Percentiles rank a stretch among this genome's conserved stretches.
Evolutionary conservation across 306 rosid genomes (phyloP).

Genomic region (Luffa aegyptiaca): DNA sequence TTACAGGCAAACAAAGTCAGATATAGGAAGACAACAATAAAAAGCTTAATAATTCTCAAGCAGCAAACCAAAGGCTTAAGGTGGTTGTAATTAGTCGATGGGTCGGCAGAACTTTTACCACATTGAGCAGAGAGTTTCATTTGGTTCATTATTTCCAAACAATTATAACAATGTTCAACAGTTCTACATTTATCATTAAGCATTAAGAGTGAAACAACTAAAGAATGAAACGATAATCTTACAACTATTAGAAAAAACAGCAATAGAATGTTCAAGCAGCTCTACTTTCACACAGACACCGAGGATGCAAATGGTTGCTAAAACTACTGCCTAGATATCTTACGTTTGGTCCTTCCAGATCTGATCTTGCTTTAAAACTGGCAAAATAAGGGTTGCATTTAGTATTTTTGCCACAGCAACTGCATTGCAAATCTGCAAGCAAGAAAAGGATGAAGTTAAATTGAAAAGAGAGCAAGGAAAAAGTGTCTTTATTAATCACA

Average conservation of each 20-base stretch:
- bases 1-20: neutral
- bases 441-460: constrained; percentile 1
- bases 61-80: neutral
- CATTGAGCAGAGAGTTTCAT: neutral
- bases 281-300: neutral
- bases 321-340: constrained; percentile 20
- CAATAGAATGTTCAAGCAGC: neutral
- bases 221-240: neutral
- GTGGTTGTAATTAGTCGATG: neutral
- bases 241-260: neutral
- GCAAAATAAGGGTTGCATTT: constrained; percentile 95
- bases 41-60: neutral
- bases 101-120: neutral
- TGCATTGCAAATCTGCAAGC: constrained; percentile 93
- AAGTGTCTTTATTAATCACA: neutral
- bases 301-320: neutral
- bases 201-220: neutral
- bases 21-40: neutral
- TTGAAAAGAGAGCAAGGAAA: neutral
- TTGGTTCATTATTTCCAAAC: neutral
- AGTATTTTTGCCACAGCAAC: constrained; percentile 98
- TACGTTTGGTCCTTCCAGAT: constrained; percentile 99
- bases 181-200: neutral
- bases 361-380: constrained; percentile 96
- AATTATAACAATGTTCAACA: neutral